These are phyloP conservation scores for Globisporangium sylvaticum DNA, from an alignment of 352 stramenopile genomes.

Conservation along the genomic window DNA sequence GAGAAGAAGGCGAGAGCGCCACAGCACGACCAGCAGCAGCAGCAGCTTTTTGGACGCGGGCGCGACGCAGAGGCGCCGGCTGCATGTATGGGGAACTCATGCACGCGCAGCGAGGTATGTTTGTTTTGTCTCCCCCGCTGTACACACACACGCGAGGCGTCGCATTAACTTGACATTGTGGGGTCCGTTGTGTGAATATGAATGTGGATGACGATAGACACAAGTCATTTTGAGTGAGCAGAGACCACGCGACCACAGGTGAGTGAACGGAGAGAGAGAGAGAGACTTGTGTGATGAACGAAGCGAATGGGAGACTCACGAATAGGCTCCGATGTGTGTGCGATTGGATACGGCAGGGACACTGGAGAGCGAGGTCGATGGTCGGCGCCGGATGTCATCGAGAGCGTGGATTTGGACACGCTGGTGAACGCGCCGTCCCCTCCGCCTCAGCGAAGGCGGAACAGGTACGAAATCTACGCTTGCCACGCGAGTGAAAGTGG, in stretches of 20 bases:
- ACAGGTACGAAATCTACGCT: constrained; percentile 43
- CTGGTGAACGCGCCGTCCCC: constrained; percentile 71
- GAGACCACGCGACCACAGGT: constrained; percentile 40
- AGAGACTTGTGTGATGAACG: background rate
- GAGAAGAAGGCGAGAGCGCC: background rate
- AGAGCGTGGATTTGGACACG: constrained; percentile 78
- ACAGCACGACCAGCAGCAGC: background rate
- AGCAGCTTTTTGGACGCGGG: constrained; percentile 1
- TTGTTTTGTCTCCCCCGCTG: background rate
- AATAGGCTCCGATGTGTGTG: background rate
- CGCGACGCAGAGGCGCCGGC: constrained; percentile 2
- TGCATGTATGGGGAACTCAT: constrained; percentile 54
- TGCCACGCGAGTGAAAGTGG: background rate
- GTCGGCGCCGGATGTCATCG: constrained; percentile 56
- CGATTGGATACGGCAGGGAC: background rate
- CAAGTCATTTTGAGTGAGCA: constrained; percentile 66
- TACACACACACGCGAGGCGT: background rate
- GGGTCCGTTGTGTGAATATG: background rate
- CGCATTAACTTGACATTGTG: background rate
- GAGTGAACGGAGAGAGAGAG: background rate
- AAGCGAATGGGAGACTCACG: background rate
- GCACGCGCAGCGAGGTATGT: constrained; percentile 53
- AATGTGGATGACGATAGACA: constrained; percentile 24
- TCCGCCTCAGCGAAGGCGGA: constrained; percentile 34
- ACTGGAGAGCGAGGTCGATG: constrained; percentile 49